These are phyloP conservation scores for Diospyros lotus DNA, from an alignment of 148 eudicot genomes.

Conservation along the genomic window DNA sequence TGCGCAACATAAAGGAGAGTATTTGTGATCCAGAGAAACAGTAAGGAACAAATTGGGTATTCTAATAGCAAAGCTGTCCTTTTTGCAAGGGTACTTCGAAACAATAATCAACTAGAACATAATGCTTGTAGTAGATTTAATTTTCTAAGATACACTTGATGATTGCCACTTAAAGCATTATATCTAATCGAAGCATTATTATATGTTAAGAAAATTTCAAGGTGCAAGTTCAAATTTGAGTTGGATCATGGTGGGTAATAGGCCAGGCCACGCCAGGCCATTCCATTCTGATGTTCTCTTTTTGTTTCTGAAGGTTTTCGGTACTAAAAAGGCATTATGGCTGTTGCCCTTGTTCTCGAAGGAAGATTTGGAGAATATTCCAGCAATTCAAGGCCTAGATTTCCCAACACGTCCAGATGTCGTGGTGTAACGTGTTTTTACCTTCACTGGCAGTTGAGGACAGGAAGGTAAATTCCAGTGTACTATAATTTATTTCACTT, in stretches of 20 bases:
- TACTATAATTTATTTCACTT: too few species aligned
- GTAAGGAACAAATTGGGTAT: background rate
- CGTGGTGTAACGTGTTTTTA: constrained; percentile 26
- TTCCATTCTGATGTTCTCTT: background rate
- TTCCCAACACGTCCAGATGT: constrained; percentile 59
- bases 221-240: background rate
- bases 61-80: background rate
- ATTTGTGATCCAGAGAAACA: background rate
- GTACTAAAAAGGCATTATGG: constrained; percentile 70
- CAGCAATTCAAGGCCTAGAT: constrained; percentile 65
- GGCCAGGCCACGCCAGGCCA: background rate
- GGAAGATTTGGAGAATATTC: constrained; percentile 66
- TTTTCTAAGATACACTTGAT: background rate
- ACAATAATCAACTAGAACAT: background rate
- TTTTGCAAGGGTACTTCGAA: background rate
- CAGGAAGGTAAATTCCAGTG: too few species aligned
- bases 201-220: background rate
- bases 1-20: background rate
- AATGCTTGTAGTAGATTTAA: background rate
- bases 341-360: constrained; percentile 72
- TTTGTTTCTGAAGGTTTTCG: constrained; percentile 60
- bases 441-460: too few species aligned
- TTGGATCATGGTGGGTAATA: background rate
- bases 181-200: too few species aligned
- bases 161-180: background rate